A percentile compares a stretch with the other conserved stretches of the same genome.
Evolutionary conservation across 1,139 yeast species (phyloP).

Genomic region (Wickerhamiella pararugosa): DNA sequence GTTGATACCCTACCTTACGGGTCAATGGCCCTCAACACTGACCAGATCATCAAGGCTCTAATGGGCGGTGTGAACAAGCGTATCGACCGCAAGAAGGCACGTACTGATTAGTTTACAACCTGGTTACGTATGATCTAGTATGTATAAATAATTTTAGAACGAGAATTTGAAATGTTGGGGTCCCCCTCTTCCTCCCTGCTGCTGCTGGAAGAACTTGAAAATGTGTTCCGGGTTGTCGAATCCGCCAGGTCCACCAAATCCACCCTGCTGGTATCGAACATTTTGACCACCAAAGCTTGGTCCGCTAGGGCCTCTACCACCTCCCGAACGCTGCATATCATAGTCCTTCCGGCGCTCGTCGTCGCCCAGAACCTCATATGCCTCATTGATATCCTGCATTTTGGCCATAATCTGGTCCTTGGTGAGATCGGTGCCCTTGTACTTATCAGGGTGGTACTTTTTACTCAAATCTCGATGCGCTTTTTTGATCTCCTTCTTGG

Average conservation of each 20-base stretch:
- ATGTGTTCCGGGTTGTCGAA: slow-evolving; percentile 1
- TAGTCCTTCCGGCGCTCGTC: slow-evolving; percentile 46
- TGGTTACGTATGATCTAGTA: no score
- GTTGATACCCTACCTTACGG: no score
- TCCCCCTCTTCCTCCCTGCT: not conserved
- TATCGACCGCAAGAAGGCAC: no score
- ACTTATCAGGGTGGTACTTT: slow-evolving; percentile 84
- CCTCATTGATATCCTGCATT: slow-evolving; percentile 88
- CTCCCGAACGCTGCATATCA: slow-evolving; percentile 12
- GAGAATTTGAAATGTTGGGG: no score
- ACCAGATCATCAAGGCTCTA: no score
- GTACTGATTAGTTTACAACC: no score
- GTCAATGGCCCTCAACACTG: no score
- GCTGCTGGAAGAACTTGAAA: slow-evolving; percentile 2
- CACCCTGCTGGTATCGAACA: slow-evolving; percentile 1
- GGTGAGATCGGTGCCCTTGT: slow-evolving; percentile 43
- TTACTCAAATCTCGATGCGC: slow-evolving; percentile 70
- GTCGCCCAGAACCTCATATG: slow-evolving; percentile 72
- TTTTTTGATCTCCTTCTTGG: slow-evolving; percentile 56
- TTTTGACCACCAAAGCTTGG: slow-evolving; percentile 6
- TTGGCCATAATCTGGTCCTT: slow-evolving; percentile 63
- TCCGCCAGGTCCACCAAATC: slow-evolving; percentile 2
- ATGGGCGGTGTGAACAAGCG: no score
- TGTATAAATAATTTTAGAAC: no score
- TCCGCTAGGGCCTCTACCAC: slow-evolving; percentile 4